Evolutionary conservation across 2,329 filamentous ascomycete species (phyloP).

Genomic region (Colletotrichum sp.): DNA sequence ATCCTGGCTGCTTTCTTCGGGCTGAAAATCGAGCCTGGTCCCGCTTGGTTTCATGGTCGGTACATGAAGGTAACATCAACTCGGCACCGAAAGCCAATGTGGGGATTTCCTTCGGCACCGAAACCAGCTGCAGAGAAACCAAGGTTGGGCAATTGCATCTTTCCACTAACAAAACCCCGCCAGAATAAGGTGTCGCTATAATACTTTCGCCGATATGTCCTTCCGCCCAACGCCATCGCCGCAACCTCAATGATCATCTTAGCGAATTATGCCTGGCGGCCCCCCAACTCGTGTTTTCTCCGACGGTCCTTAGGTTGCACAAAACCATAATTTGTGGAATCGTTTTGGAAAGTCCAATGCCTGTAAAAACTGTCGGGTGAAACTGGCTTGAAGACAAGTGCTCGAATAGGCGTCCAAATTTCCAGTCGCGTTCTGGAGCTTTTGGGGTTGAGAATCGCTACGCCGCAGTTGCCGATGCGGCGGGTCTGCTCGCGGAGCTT

Average conservation of each 20-base stretch:
- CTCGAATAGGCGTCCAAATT: neutral
- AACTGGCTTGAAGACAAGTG: neutral
- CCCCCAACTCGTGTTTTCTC: neutral
- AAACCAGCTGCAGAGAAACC: neutral
- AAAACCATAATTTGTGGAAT: neutral
- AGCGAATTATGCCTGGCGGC: neutral
- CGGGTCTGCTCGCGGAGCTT: neutral
- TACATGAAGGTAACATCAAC: neutral
- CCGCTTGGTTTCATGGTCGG: neutral
- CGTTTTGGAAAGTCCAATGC: neutral
- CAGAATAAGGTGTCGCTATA: neutral
- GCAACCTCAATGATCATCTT: neutral
- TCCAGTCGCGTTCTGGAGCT: neutral
- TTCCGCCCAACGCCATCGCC: neutral
- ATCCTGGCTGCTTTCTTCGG: neutral
- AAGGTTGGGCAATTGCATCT: neutral
- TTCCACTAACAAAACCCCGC: neutral
- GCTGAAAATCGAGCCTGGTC: neutral
- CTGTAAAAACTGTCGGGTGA: neutral
- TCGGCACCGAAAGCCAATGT: neutral
- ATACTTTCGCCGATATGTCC: neutral
- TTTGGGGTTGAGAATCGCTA: neutral
- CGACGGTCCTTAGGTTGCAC: neutral
- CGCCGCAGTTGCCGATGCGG: neutral
- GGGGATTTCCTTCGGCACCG: neutral